Percentiles rank a stretch among this genome's conserved stretches.
Evolutionary conservation across 169 alveolate species (phyloP).

Genomic region (Toxoplasma gondii): DNA sequence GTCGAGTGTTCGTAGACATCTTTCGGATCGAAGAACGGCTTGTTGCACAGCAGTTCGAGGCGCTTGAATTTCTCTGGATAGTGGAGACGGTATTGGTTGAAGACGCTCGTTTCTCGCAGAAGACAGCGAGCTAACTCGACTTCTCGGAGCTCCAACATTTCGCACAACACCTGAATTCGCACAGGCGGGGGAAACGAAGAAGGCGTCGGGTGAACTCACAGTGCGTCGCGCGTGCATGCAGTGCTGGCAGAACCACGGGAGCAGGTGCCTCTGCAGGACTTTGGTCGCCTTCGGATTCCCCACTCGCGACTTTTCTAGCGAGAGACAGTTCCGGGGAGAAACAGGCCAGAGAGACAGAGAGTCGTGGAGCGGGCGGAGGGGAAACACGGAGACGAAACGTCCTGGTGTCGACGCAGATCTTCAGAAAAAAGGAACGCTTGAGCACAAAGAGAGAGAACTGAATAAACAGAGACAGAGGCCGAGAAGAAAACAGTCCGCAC

Average conservation of each 20-base stretch:
- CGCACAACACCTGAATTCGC: constrained; percentile 62
- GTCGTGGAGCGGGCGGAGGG: no score
- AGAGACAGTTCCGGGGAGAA: no score
- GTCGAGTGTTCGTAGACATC: constrained; percentile 67
- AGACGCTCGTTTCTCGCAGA: constrained; percentile 67
- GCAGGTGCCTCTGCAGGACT: constrained; percentile 1
- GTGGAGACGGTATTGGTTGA: constrained; percentile 35
- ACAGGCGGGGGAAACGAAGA: not conserved
- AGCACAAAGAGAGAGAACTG: no score
- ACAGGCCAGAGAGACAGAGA: no score
- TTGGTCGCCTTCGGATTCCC: not conserved
- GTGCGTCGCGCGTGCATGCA: no score
- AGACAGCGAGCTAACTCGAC: constrained; percentile 68
- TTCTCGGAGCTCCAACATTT: constrained; percentile 71
- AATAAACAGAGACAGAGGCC: no score
- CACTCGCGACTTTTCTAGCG: no score
- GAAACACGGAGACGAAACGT: no score
- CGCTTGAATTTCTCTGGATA: constrained; percentile 53
- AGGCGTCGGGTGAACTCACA: no score
- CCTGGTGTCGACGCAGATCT: no score
- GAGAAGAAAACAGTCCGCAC: no score
- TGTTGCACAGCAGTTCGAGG: constrained; percentile 32
- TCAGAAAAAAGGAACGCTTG: no score
- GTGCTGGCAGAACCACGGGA: constrained; percentile 49
- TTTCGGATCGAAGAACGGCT: constrained; percentile 34